Evolutionary conservation across 805 yeast species (phyloP).

Genomic region (Kodamaea kakaduensis): DNA sequence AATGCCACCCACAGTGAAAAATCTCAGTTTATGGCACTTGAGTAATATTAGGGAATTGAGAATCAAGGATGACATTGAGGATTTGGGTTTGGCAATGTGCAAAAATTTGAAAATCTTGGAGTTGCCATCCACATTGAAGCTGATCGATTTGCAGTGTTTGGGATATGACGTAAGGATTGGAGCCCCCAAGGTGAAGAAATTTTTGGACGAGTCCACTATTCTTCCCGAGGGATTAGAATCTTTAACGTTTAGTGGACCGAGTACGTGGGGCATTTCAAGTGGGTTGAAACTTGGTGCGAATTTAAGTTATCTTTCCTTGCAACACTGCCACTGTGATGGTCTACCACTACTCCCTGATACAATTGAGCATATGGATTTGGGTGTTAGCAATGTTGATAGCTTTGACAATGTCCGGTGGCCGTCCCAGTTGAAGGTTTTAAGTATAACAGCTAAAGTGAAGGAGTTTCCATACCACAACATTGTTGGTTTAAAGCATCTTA

Average conservation of each 20-base stretch:
- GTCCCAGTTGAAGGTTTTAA: neutral
- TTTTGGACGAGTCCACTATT: neutral
- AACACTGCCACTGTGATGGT: neutral
- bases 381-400: neutral
- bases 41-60: neutral
- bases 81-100: neutral
- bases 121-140: neutral
- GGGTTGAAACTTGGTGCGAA: neutral
- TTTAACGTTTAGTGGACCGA: neutral
- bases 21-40: neutral
- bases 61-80: neutral
- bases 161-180: too few species aligned
- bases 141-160: too few species aligned
- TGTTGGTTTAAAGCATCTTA: neutral
- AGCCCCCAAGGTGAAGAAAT: too few species aligned
- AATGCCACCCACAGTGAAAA: neutral
- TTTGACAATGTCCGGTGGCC: neutral
- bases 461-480: neutral
- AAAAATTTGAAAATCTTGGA: neutral
- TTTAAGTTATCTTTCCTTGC: neutral
- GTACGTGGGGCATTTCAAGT: neutral
- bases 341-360: slow-evolving; percentile 1
- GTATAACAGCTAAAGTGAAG: neutral
- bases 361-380: neutral
- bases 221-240: neutral